These are phyloP conservation scores for Aegilops speltoides DNA, from an alignment of 176 grass and related monocot genomes.

Conservation along the genomic window DNA sequence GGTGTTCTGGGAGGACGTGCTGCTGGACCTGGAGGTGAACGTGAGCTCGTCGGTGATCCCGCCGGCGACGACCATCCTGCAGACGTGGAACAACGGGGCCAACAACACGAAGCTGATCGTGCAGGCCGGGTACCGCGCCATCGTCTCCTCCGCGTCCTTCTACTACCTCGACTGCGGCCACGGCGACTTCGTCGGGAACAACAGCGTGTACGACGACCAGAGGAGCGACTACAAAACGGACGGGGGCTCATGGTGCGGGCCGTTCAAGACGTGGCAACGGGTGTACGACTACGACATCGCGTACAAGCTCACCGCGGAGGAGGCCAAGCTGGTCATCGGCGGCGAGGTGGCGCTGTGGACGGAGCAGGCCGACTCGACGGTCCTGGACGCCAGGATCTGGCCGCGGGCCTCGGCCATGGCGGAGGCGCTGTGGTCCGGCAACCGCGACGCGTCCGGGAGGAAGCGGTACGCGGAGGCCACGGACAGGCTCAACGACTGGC, in stretches of 20 bases:
- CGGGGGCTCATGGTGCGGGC: constrained; percentile 87
- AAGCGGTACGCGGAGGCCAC: constrained; percentile 81
- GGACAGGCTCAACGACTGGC: constrained; percentile 82
- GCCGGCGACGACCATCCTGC: constrained; percentile 77
- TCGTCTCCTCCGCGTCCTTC: constrained; percentile 86
- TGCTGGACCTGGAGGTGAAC: constrained; percentile 62
- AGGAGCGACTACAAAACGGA: constrained; percentile 41
- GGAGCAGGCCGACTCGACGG: constrained; percentile 61
- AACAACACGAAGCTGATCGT: constrained; percentile 88
- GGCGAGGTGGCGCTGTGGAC: constrained; percentile 96
- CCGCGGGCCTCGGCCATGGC: constrained; percentile 71
- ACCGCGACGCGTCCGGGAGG: constrained; percentile 52
- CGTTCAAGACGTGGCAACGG: constrained; percentile 88
- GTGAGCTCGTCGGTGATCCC: constrained; percentile 49
- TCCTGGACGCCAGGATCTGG: constrained; percentile 73
- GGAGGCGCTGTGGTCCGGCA: constrained; percentile 87
- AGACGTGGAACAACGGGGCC: constrained; percentile 90
- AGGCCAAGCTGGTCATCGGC: constrained; percentile 66
- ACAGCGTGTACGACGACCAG: constrained; percentile 65
- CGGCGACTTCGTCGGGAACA: constrained; percentile 72
- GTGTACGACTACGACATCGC: constrained; percentile 96
- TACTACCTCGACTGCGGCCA: constrained; percentile 97
- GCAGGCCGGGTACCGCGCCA: constrained; percentile 68
- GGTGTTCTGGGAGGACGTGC: constrained; percentile 93
- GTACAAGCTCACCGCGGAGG: constrained; percentile 55